phyloP scores from a whole-genome alignment of 352 stramenopile genomes.

The Globisporangium acanthophoron region DNA sequence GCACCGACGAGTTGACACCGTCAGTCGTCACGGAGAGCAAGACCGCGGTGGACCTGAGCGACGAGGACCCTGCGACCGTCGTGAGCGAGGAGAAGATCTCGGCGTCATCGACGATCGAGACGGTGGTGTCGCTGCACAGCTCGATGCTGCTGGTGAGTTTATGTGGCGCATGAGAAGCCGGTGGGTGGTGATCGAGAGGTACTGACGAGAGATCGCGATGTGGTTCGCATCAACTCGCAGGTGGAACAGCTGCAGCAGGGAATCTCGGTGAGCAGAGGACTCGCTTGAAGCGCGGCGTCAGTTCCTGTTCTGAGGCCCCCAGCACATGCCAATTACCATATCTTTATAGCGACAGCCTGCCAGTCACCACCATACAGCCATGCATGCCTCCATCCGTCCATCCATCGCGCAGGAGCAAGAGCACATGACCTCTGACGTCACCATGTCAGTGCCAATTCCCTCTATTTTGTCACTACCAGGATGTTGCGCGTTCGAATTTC shows the following conservation, averaged over 20 bases:
- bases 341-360: constrained; percentile 1
- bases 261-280: constrained; percentile 40
- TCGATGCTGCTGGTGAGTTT: constrained; percentile 56
- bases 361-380: too few species aligned
- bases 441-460: too few species aligned
- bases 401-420: too few species aligned
- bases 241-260: constrained; percentile 49
- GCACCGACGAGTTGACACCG: constrained; percentile 8
- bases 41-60: constrained; percentile 5
- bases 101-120: constrained; percentile 68
- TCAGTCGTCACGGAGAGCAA: constrained; percentile 15
- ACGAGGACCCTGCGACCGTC: constrained; percentile 32
- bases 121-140: constrained; percentile 62
- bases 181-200: neutral
- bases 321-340: neutral
- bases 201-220: neutral
- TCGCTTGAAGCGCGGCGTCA: neutral
- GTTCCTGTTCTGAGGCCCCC: too few species aligned
- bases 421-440: too few species aligned
- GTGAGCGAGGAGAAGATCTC: constrained; percentile 53
- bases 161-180: too few species aligned
- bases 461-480: too few species aligned
- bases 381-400: too few species aligned
- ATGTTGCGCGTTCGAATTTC: neutral
- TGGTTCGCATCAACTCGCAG: constrained; percentile 11